Conservation (phyloP, 495 filamentous ascomycete genomes). For the Platismatia glauca region DNA sequence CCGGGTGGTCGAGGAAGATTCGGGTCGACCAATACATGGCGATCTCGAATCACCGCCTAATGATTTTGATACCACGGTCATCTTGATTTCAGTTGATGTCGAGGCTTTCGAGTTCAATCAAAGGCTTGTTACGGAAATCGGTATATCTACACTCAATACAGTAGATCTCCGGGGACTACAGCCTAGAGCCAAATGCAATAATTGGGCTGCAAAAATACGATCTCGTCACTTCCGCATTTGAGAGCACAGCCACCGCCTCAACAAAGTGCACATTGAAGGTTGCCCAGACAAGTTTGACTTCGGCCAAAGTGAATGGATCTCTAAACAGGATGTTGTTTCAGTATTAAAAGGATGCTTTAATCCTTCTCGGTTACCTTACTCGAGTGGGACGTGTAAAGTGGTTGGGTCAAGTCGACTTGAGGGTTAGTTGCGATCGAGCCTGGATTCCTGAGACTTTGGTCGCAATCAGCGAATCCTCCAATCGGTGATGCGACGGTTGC, state of each 20-base stretch:
- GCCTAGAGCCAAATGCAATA: constrained; percentile 47
- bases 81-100: constrained; percentile 70
- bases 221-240: constrained; percentile 64
- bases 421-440: too few relatives aligned
- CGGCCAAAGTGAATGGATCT: constrained; percentile 44
- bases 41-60: constrained; percentile 24
- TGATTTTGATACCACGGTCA: constrained; percentile 41
- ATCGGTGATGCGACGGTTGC: too few relatives aligned
- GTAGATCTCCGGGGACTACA: constrained; percentile 38
- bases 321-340: constrained; percentile 27
- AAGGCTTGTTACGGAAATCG: constrained; percentile 65
- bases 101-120: constrained; percentile 64
- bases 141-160: constrained; percentile 71
- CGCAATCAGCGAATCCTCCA: too few relatives aligned
- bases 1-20: constrained; percentile 1
- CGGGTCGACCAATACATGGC: constrained; percentile 4
- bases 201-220: constrained; percentile 55
- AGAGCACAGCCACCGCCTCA: constrained; percentile 56
- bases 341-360: constrained; percentile 40
- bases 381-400: too few relatives aligned
- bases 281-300: constrained; percentile 67
- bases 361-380: constrained; percentile 30
- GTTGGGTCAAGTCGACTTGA: too few relatives aligned
- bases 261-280: constrained; percentile 53
- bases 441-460: too few relatives aligned